Percentiles rank a stretch among this genome's conserved stretches.
Evolutionary conservation across 1,139 yeast species (phyloP).

Genomic region (Saccharomycopsis crataegensis): DNA sequence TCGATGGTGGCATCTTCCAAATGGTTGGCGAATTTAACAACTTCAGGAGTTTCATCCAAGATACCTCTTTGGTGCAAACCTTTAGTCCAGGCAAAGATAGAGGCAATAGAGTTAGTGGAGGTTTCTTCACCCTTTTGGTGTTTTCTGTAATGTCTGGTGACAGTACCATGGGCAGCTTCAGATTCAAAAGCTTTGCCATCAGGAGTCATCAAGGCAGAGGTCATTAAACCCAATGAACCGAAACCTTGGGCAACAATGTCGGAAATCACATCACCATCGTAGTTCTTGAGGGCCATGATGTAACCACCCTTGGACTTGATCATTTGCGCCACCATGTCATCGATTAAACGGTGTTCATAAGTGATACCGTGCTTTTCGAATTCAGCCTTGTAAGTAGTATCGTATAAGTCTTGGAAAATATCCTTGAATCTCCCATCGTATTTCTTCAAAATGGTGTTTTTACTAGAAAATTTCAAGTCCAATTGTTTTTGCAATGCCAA

Average conservation of each 20-base stretch:
- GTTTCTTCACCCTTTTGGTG: slow-evolving; percentile 81
- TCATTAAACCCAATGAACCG: slow-evolving; percentile 79
- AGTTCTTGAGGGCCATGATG: slow-evolving; percentile 76
- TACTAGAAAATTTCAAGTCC: slow-evolving; percentile 66
- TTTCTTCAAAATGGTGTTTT: slow-evolving; percentile 73
- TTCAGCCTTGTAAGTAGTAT: slow-evolving; percentile 43
- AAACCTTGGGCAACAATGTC: slow-evolving; percentile 85
- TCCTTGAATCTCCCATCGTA: slow-evolving; percentile 81
- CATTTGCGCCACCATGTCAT: slow-evolving; percentile 89
- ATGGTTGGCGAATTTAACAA: slow-evolving; percentile 55
- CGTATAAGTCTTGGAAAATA: slow-evolving; percentile 63
- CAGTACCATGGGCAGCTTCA: slow-evolving; percentile 87
- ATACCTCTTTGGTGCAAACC: slow-evolving; percentile 78
- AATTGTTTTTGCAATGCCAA: slow-evolving; percentile 60
- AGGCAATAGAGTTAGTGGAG: slow-evolving; percentile 78
- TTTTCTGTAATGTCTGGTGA: slow-evolving; percentile 79
- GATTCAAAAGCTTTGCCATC: slow-evolving; percentile 79
- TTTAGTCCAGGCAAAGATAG: slow-evolving; percentile 82
- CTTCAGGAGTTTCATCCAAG: slow-evolving; percentile 64
- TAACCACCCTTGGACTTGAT: slow-evolving; percentile 78
- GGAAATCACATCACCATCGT: slow-evolving; percentile 82
- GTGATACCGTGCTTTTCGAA: slow-evolving; percentile 64
- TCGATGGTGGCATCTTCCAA: slow-evolving; percentile 65
- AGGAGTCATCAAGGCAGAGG: slow-evolving; percentile 77
- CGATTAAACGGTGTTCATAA: slow-evolving; percentile 78